These are phyloP conservation scores for Chaetomiaceae sp. DNA, from an alignment of 2,329 filamentous ascomycete species.

Conservation along the genomic window DNA sequence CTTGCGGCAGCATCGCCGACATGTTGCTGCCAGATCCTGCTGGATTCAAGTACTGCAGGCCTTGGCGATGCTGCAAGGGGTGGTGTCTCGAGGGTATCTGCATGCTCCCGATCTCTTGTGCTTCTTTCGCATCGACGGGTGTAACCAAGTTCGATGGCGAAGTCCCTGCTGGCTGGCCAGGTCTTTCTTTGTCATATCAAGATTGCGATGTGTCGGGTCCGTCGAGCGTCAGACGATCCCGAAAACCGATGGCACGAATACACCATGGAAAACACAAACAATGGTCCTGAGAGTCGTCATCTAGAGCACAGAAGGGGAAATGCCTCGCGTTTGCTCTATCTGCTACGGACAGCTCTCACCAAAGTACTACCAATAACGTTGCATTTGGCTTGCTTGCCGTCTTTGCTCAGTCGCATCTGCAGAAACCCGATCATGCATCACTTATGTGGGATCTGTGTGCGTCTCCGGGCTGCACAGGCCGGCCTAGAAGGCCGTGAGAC, in stretches of 20 bases:
- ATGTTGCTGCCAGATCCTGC: conserved; percentile 2
- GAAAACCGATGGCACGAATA: no score
- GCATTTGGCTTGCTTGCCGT: background rate
- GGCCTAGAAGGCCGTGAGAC: conserved; percentile 4
- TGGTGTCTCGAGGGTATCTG: conserved; percentile 4
- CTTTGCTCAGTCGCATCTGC: conserved; percentile 4
- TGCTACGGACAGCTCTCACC: background rate
- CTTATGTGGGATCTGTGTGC: background rate
- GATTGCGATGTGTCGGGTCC: no score
- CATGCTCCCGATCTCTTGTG: conserved; percentile 6
- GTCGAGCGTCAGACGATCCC: no score
- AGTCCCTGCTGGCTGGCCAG: background rate
- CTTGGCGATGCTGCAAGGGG: background rate
- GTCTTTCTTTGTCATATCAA: no score
- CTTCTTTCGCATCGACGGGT: conserved; percentile 1
- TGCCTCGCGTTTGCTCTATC: conserved; percentile 2
- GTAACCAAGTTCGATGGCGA: conserved; percentile 7
- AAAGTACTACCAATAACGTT: background rate
- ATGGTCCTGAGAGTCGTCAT: no score
- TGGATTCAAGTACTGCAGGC: background rate
- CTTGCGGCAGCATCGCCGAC: conserved; percentile 3
- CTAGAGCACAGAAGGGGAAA: no score
- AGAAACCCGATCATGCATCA: background rate
- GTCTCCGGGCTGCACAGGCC: background rate
- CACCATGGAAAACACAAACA: no score